These are phyloP conservation scores for Lentinula raphanica DNA, from an alignment of 768 basidiomycete species.

Conservation along the genomic window DNA sequence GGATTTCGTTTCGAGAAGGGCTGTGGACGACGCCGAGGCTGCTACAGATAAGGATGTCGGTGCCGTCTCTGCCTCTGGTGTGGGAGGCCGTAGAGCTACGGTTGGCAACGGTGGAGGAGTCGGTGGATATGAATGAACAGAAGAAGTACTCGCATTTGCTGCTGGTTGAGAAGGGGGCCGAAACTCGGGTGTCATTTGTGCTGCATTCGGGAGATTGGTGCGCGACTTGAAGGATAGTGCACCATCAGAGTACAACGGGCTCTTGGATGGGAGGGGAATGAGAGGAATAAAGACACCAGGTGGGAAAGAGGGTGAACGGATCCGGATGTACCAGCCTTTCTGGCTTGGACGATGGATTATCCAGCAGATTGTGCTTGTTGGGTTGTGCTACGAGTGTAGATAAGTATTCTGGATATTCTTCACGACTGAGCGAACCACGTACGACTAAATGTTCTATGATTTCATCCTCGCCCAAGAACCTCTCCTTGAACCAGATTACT, in stretches of 20 bases:
- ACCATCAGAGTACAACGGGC: conserved; percentile 23
- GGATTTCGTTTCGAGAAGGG: conserved; percentile 12
- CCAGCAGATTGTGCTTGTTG: conserved; percentile 4
- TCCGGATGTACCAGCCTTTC: conserved; percentile 8
- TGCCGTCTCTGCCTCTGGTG: conserved; percentile 12
- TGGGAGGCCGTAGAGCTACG: conserved; percentile 12
- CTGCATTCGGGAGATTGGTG: conserved; percentile 18
- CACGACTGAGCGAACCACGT: neutral
- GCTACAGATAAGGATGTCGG: neutral
- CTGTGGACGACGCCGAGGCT: conserved; percentile 11
- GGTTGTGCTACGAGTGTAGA: conserved; percentile 3
- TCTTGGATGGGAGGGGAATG: conserved; percentile 23
- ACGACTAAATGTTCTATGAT: conserved; percentile 6
- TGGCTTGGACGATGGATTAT: conserved; percentile 3
- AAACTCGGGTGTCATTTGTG: neutral
- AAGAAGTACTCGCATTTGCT: conserved; percentile 17
- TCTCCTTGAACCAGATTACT: conserved; percentile 48
- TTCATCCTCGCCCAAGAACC: conserved; percentile 6
- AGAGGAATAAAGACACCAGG: conserved; percentile 24
- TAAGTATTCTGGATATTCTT: too few relatives aligned
- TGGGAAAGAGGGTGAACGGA: conserved; percentile 3
- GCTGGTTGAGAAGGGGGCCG: conserved; percentile 9
- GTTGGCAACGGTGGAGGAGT: conserved; percentile 23
- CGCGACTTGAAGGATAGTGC: conserved; percentile 29
- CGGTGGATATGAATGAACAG: conserved; percentile 29